A percentile compares a stretch with the other conserved stretches of the same genome.
phyloP scores from a whole-genome alignment of 2,329 filamentous ascomycete genomes.

The Fragosphaeria purpurea region DNA sequence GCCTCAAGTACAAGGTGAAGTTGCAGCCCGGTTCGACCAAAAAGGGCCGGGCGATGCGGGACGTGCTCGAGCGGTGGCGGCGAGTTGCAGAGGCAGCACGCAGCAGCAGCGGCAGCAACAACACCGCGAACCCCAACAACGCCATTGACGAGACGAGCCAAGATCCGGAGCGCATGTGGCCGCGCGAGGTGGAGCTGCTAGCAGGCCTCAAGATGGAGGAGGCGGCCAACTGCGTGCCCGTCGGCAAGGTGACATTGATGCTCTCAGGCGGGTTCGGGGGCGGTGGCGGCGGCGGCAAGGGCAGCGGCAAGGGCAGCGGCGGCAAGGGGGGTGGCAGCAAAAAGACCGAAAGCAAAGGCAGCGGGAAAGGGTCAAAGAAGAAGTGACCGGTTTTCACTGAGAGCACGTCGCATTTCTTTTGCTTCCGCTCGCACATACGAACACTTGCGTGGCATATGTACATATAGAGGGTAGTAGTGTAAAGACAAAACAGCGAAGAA shows the following conservation, averaged over 20 bases:
- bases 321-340: neutral
- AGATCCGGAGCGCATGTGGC: slow-evolving; percentile 71
- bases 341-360: neutral
- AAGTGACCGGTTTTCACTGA: neutral
- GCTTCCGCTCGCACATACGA: no score
- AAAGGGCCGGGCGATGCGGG: slow-evolving; percentile 89
- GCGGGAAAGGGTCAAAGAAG: neutral
- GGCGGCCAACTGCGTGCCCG: slow-evolving; percentile 69
- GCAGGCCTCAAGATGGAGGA: slow-evolving; percentile 73
- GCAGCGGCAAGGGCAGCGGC: neutral
- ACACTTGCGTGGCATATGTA: no score
- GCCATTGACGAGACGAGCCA: slow-evolving; percentile 49
- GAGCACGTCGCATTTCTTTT: no score
- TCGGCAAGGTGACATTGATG: slow-evolving; percentile 72
- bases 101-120: slow-evolving; percentile 18
- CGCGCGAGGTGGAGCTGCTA: slow-evolving; percentile 74
- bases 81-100: slow-evolving; percentile 40
- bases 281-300: slow-evolving; percentile 30
- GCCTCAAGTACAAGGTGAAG: slow-evolving; percentile 90
- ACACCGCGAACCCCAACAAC: neutral
- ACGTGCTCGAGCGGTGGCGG: slow-evolving; percentile 77
- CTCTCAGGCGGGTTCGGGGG: slow-evolving; percentile 44
- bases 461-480: no score
- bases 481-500: neutral
- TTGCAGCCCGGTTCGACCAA: slow-evolving; percentile 82